These are phyloP conservation scores for Fusarium beomiforme DNA, from an alignment of 2,329 filamentous ascomycete genomes.

Conservation along the genomic window DNA sequence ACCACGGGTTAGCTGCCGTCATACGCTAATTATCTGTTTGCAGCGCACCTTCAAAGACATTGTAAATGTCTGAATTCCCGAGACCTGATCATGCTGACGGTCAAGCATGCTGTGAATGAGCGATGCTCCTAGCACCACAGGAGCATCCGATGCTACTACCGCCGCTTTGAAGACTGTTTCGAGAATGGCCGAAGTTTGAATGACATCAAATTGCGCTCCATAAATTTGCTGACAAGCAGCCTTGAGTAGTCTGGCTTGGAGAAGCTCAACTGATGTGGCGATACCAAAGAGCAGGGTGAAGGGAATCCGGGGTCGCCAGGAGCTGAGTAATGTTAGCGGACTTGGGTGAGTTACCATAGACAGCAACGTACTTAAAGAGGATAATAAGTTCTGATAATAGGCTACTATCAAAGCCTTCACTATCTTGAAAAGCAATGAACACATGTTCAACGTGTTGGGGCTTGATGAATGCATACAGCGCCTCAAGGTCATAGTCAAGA, in stretches of 20 bases:
- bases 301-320: conserved; percentile 79
- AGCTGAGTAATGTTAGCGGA: conserved; percentile 50
- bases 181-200: conserved; percentile 75
- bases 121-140: conserved; percentile 70
- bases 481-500: conserved; percentile 82
- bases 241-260: conserved; percentile 78
- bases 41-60: conserved; percentile 71
- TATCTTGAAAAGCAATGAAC: conserved; percentile 80
- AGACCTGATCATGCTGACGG: conserved; percentile 79
- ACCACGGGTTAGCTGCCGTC: conserved; percentile 27
- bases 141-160: conserved; percentile 65
- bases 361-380: conserved; percentile 68
- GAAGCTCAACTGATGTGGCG: conserved; percentile 82
- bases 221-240: conserved; percentile 73
- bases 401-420: conserved; percentile 79
- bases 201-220: conserved; percentile 80
- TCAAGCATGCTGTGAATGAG: conserved; percentile 73
- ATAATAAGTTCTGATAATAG: conserved; percentile 77
- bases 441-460: conserved; percentile 66
- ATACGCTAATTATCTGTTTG: background rate
- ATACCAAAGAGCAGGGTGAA: conserved; percentile 83
- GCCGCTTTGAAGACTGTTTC: conserved; percentile 76
- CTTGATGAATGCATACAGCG: conserved; percentile 69
- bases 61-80: conserved; percentile 77
- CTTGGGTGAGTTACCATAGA: background rate